phyloP scores from a whole-genome alignment of 2,329 filamentous ascomycete species.

The Beauveria pseudobassiana region DNA sequence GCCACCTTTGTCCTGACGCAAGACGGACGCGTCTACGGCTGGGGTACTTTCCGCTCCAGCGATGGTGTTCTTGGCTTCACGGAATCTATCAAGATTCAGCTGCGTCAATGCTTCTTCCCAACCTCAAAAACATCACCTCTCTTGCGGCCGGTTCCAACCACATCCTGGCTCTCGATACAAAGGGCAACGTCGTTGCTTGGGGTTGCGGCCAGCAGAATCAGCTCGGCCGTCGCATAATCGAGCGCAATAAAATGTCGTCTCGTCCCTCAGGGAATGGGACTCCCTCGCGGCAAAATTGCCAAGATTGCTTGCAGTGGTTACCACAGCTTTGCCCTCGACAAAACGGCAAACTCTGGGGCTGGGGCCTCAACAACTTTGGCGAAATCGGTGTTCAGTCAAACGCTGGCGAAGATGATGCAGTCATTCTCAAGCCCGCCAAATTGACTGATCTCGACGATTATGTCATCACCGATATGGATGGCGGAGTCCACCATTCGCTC shows the following conservation, averaged over 20 bases:
- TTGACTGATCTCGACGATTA: conserved; percentile 57
- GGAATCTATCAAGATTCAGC: conserved; percentile 42
- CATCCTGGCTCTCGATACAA: conserved; percentile 57
- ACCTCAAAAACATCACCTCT: conserved; percentile 57
- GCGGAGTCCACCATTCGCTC: conserved; percentile 68
- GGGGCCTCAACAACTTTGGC: conserved; percentile 83
- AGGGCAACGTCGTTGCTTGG: conserved; percentile 62
- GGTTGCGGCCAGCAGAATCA: conserved; percentile 63
- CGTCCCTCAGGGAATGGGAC: conserved; percentile 49
- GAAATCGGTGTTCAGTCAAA: conserved; percentile 63
- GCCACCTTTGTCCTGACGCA: conserved; percentile 69
- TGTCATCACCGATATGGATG: conserved; percentile 60
- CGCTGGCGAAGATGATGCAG: conserved; percentile 46
- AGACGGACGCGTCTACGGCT: conserved; percentile 70
- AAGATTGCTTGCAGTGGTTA: conserved; percentile 60
- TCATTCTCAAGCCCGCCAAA: conserved; percentile 63
- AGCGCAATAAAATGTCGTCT: conserved; percentile 57
- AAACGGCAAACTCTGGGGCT: conserved; percentile 66
- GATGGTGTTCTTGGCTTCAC: conserved; percentile 61
- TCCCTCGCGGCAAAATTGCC: conserved; percentile 50
- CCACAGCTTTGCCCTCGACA: conserved; percentile 74
- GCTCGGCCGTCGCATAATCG: conserved; percentile 52
- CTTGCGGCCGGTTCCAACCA: conserved; percentile 65
- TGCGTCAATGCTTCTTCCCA: conserved; percentile 45
- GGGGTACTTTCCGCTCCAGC: conserved; percentile 69